Evolutionary conservation across 108 stramenopile genomes (phyloP).

Genomic region (Fistulifera solaris): DNA sequence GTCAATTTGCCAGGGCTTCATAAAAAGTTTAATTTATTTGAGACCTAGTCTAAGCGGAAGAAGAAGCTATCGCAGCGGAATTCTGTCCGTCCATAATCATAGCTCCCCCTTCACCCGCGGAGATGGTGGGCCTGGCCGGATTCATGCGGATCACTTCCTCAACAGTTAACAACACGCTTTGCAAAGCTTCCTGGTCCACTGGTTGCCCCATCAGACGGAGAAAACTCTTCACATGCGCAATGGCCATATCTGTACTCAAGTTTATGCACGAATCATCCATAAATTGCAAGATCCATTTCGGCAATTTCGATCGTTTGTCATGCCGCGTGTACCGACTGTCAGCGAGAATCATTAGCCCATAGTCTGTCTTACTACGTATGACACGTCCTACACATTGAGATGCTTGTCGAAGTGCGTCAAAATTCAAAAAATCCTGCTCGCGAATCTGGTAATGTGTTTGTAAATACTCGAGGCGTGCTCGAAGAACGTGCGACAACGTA

Average conservation of each 20-base stretch:
- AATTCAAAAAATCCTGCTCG: slow-evolving; percentile 95
- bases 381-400: slow-evolving; percentile 93
- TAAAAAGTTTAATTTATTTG: too few relatives aligned
- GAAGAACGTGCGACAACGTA: slow-evolving; percentile 89
- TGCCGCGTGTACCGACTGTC: slow-evolving; percentile 90
- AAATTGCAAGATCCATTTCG: slow-evolving; percentile 96
- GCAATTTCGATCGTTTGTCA: slow-evolving; percentile 94
- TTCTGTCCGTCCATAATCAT: slow-evolving; percentile 20
- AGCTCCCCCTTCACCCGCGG: slow-evolving; percentile 34
- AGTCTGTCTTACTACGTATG: slow-evolving; percentile 93
- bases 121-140: slow-evolving; percentile 12
- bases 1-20: too few relatives aligned
- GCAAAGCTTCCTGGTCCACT: slow-evolving; percentile 77
- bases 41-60: too few relatives aligned
- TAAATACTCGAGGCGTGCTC: slow-evolving; percentile 92
- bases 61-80: too few relatives aligned
- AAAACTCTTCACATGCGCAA: slow-evolving; percentile 69
- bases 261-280: slow-evolving; percentile 83
- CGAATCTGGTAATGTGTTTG: slow-evolving; percentile 89
- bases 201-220: slow-evolving; percentile 95
- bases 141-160: slow-evolving; percentile 72
- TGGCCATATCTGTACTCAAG: slow-evolving; percentile 87
- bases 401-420: slow-evolving; percentile 92
- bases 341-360: slow-evolving; percentile 93
- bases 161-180: slow-evolving; percentile 71